Base-by-base conservation (phyloP, 495 filamentous ascomycete genomes). In the Platismatia glauca region DNA sequence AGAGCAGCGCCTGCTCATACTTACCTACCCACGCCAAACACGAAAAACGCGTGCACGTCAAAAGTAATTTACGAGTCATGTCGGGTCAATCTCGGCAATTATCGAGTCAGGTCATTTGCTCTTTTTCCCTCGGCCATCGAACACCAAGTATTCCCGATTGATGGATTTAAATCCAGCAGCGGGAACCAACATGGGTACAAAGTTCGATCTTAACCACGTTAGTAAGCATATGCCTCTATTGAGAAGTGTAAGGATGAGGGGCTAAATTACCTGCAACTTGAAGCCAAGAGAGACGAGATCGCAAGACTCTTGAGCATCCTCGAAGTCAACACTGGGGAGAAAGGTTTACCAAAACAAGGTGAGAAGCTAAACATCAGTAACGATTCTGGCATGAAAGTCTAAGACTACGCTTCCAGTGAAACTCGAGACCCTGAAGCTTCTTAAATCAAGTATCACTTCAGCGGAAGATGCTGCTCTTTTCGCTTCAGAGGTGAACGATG, bases 231-330 rank as follows among this genome's bases (percentile, higher is more conserved):
- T 34, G n/a, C n/a, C 33, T 22, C 2, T 7, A 55, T 20, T 27
- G 22, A 13, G 0, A 60, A 15, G 5, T 31, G 15, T 37, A 12
- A 35, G 9, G 18, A 1, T n/a, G 22, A 37, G 34, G 2, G 15
- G 29, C 57, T 67, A 27, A 67, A 48, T 2, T 6, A 56, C 24
- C 20, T 31, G 62, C 24, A 13, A 27, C 16, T 55, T 22, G 55
- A 67, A 90, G 87, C 78, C 57, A 90, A 90, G 72, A 71, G 86
- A 37, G 72, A 80, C 31, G 82, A 87, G 29, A 84, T 90, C 39
- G 83, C 79, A 12, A 72, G 74, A 57, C 71, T 91, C 31, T 69
- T 91, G 65, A 73, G 77, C 16, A 78, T 76, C 16, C 74, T 92
- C 31, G 73, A 82, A 4, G 67, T 79, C 55, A 86, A 91, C 69